Base-by-base conservation (phyloP, 2,329 filamentous ascomycete genomes). In the Xylaria sp. region DNA sequence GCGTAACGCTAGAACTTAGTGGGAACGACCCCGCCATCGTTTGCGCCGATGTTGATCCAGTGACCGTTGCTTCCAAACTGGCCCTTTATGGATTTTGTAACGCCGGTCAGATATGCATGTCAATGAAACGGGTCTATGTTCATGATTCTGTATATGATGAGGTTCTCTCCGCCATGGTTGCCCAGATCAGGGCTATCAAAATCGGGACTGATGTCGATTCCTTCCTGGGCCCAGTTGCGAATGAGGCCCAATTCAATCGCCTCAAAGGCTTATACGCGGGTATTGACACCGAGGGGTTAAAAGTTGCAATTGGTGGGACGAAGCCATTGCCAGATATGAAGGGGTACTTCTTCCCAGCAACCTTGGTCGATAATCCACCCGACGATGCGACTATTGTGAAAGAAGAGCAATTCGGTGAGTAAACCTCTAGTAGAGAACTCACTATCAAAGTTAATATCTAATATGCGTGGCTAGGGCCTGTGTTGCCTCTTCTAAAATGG, bases 401-500 rank as follows among this genome's bases (percentile, higher is more conserved):
- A 4, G 73, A 74, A 30, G 75, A 77, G 64, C 69, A 64, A 12
- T 76, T 77, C 30, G 75, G 75, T 71, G 45, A 61, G 71, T 4
- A 36, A 36, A 36, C 34, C 34, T 36, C 34, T 36, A 2, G 34
- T 11, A 11, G 11, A 36, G 34, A 11, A 11, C 34, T 36, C 34
- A 36, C 34, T 14, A 36, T 17, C 17, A 7, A 9, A 3, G 3
- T 3, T 32, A 5, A n/a, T 7, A 6, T 4, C 60, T 62, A 19
- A 63, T 19, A 55, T 48, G 9, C 3, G 55, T 47, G 17, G 3
- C 17, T 51, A 71, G 69, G 75, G n/a, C 82, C 82, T 8, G 81
- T 85, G 64, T 70, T 84, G 0, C 82, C 83, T 0, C 76, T 81
- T 1, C 77, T 82, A 68, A 82, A 80, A 19, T 85, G 81, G 79